Evolutionary conservation across 345 rosid genomes (phyloP).

Genomic region (Turnera subulata): DNA sequence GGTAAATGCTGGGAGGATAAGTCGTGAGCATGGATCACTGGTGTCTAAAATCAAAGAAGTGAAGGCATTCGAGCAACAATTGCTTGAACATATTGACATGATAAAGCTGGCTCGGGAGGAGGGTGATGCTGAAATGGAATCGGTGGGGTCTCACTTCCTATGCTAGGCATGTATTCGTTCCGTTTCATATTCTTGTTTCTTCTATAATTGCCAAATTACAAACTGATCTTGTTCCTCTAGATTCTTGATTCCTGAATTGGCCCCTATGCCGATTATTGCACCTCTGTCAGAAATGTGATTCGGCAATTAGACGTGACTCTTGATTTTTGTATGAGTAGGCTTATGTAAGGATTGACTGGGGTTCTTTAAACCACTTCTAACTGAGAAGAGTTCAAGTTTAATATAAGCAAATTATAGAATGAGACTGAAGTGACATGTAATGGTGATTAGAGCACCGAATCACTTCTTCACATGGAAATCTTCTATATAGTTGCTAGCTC

Average conservation of each 20-base stretch:
- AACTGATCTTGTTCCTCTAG: neutral
- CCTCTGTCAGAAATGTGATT: too few species aligned
- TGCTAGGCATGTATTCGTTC: slow-evolving; percentile 64
- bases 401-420: neutral
- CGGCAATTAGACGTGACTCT: too few species aligned
- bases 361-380: too few species aligned
- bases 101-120: slow-evolving; percentile 89
- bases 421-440: neutral
- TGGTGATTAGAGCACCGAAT: neutral
- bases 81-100: slow-evolving; percentile 95
- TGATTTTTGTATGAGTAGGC: too few species aligned
- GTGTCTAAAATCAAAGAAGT: slow-evolving; percentile 73
- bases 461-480: neutral
- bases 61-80: slow-evolving; percentile 62
- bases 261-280: too few species aligned
- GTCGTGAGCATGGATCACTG: slow-evolving; percentile 80
- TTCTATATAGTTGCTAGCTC: too few species aligned
- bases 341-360: too few species aligned
- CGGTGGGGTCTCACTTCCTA: slow-evolving; percentile 66
- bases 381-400: too few species aligned
- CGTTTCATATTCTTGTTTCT: slow-evolving; percentile 16
- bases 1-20: slow-evolving; percentile 73
- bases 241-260: neutral
- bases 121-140: slow-evolving; percentile 82
- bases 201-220: neutral